Evolutionary conservation across 73 alveolate genomes (phyloP).

Genomic region (Symbiodinium natans): DNA sequence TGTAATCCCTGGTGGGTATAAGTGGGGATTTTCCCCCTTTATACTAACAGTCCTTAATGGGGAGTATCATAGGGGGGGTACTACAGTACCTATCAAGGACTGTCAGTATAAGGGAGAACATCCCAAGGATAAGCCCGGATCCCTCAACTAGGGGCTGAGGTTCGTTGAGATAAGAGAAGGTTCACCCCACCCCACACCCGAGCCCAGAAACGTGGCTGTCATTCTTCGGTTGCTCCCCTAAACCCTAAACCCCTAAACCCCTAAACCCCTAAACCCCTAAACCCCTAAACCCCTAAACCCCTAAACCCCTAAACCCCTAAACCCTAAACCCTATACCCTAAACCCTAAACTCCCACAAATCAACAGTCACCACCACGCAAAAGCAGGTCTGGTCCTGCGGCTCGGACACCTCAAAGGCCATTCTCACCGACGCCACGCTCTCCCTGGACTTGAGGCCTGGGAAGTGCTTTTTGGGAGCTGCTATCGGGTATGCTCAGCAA

Average conservation of each 20-base stretch:
- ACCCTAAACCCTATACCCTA: not conserved
- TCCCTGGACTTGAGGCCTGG: constrained; percentile 52
- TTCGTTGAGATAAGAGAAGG: too few species aligned
- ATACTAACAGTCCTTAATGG: too few species aligned
- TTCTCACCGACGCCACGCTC: constrained; percentile 46
- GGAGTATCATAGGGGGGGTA: too few species aligned
- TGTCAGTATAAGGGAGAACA: too few species aligned
- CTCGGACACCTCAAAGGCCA: constrained; percentile 82
- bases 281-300: not conserved
- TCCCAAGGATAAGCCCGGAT: too few species aligned
- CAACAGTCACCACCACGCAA: not conserved
- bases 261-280: not conserved
- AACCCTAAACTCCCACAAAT: not conserved
- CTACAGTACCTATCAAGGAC: too few species aligned
- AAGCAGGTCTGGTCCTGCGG: constrained; percentile 68
- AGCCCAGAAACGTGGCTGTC: too few species aligned
- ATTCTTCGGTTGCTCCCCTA: not conserved
- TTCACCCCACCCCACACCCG: too few species aligned
- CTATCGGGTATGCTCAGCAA: not conserved
- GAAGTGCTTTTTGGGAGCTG: not conserved
- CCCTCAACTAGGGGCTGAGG: too few species aligned
- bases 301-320: not conserved
- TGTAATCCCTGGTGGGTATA: too few species aligned
- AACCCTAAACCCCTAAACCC: not conserved
- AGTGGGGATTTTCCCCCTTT: too few species aligned